Evolutionary conservation across 176 grass and related monocot genomes (phyloP), one percentile per base, ranked within the genome.

Genomic region (Bonia amplexicaulis): DNA sequence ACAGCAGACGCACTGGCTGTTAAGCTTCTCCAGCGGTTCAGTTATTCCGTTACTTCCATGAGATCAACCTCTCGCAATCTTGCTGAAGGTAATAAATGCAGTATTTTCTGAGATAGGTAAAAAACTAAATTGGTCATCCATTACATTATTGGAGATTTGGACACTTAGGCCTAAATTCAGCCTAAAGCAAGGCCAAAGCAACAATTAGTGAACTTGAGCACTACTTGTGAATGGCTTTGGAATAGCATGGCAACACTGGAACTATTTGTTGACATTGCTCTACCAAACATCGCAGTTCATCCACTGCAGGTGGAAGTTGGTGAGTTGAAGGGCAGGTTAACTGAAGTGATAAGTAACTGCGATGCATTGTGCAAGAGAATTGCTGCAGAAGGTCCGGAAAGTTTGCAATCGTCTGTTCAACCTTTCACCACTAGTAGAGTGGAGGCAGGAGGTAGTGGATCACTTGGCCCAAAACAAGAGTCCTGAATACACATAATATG

Each of bases 221-320:
- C 44, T 25, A 13, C 44, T n/a, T 65, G 3, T 33, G 2, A 55
- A 16, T 27, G 11, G 9, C 39, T 69, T 55, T 72, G 42, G 26
- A 15, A 44, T 88, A 27, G 11, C 26, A 49, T 33, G 33, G 41
- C 7, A 46, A 26, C 60, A 73, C 29, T 10, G 5, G 15, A 80
- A 80, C 22, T 66, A 73, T 55, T n/a, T 4, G 12, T 64, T 91
- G 44, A 84, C 61, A 62, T 54, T 27, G 6, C 19, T 68, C 19
- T 61, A 23, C 7, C 35, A 16, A 63, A 69, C 39, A 59, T 79
- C 1, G 76, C 88, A 99, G 93, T 94, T 52, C 85, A 89, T 67
- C 96, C 82, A 6, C 63, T 98, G 78, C 93, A 96, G 69, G 87
- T 96, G 5, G 96, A 99, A 88, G 93, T 99, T 68, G 96, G 96